Base-by-base conservation (phyloP, 768 basidiomycete species). In the Kwoniella botswanensis region DNA sequence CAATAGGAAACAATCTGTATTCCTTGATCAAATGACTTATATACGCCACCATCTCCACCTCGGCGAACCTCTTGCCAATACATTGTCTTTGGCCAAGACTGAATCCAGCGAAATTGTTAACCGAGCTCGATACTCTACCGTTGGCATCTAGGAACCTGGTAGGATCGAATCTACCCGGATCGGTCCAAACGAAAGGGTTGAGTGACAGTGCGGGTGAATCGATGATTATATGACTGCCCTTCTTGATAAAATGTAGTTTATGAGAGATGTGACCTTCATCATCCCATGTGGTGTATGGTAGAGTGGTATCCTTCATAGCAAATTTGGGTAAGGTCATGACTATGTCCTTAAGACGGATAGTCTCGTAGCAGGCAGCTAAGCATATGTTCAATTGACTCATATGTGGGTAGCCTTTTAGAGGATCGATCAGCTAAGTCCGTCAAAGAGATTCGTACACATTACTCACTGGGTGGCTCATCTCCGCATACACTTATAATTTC, bases 271-370 rank as follows among this genome's bases (percentile, higher is more conserved):
- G 52, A 46, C 73, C 71, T 18, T 53, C 9, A 2, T 21, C 50
- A 64, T 68, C 70, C 76, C 76, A 77, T 22, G 73, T 77, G 4
- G 71, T 71, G 62, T 77, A 77, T 22, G 73, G 71, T 42, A 75
- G 42, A 17, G 50, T 22, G 44, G 61, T 54, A 54, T 77, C 71
- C 46, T 74, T 62, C 18, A 41, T 41, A 12, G 62, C 68, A 29
- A 71, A 13, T 54, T 77, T 77, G 54, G 74, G 62, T n/a, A 71
- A 52, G 59, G 63, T 68, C 74, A 77, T 72, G 24, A 71, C 73
- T 35, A 74, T 26, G 44, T 77, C 76, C 2, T 70, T 61, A 5
- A 77, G 71, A 15, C 76, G 76, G 35, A 77, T 62, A 26, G 71
- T 56, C 53, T 77, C 76, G 63, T 59, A 67, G n/a, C 60, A 46